Evolutionary conservation across 2,329 filamentous ascomycete species (phyloP), one percentile per base, ranked within the genome.

Genomic region (Exophiala xenobiotica): DNA sequence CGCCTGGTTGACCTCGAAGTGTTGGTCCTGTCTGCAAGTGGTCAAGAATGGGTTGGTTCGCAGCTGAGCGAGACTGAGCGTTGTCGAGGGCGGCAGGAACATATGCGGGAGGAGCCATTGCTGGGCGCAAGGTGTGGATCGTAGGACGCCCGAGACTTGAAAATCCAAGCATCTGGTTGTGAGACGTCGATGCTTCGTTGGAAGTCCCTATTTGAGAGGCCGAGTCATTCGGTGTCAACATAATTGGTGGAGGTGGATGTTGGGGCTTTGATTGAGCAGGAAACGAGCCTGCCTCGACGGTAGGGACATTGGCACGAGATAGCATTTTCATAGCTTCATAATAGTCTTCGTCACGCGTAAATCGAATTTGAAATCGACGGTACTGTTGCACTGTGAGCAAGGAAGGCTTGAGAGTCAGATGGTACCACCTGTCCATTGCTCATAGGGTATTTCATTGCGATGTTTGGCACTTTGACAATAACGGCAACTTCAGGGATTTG

Each of bases 321-420:
- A 76, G 60, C n/a, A 73, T 65, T 4, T 69, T 64, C 35, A 75
- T 59, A 2, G 68, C 68, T 16, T 66, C 66, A 42, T 69, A 70
- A 53, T 69, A 76, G 49, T 76, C 71, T 18, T 62, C 60, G 33
- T 70, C 66, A 1, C 62, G 65, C 1, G 61, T 59, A 46, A 75
- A 74, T 47, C 73, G 74, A 51, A 75, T 63, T 49, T 76, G 73
- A 16, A 76, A 74, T 6, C 73, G 69, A 22, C 70, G 69, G 14
- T 70, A 61, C 73, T 76, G 51, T 9, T 9, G n/a, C 18, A 3
- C n/a, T 18, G 49, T 58, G 42, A 65, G 61, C 42, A 57, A 51
- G 14, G 37, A 51, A 55, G 23, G 45, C 31, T 51, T n/a, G 12
- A 14, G 22, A 26, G 44, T 22, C 57, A 58, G 37, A 53, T 54